Evolutionary conservation across 2,329 filamentous ascomycete genomes (phyloP).

Genomic region (Boeremia exigua): DNA sequence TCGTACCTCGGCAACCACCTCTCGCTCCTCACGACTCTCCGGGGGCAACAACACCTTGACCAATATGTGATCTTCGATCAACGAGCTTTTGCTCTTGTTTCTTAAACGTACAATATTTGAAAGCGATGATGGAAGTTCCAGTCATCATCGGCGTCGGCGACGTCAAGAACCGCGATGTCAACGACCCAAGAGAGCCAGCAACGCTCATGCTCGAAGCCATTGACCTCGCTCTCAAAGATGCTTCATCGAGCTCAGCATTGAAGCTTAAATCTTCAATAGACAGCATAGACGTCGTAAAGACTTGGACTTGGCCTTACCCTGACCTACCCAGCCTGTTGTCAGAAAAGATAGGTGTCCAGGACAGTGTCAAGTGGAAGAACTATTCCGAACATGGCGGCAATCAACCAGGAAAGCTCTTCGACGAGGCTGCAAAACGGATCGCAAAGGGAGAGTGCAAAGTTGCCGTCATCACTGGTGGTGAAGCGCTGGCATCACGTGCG

Average conservation of each 20-base stretch:
- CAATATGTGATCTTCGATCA: conserved; percentile 5
- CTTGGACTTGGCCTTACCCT: conserved; percentile 71
- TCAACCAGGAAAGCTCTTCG: conserved; percentile 66
- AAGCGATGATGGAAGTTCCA: conserved; percentile 45
- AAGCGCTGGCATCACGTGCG: conserved; percentile 67
- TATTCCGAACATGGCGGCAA: conserved; percentile 69
- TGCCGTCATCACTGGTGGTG: conserved; percentile 67
- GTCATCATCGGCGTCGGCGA: conserved; percentile 69
- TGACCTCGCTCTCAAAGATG: conserved; percentile 59
- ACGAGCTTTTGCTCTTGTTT: neutral
- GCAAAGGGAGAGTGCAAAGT: conserved; percentile 61
- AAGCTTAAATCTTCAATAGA: conserved; percentile 59
- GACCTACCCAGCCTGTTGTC: conserved; percentile 64
- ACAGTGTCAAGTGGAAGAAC: conserved; percentile 55
- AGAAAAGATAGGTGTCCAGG: conserved; percentile 55
- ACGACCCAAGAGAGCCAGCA: conserved; percentile 62
- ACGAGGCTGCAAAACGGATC: conserved; percentile 66
- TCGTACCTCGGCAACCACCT: conserved; percentile 14
- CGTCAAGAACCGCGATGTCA: conserved; percentile 62
- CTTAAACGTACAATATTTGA: neutral
- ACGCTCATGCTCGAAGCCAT: conserved; percentile 66
- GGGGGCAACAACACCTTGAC: neutral
- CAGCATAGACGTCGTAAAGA: conserved; percentile 64
- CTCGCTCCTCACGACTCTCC: conserved; percentile 18
- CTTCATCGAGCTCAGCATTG: conserved; percentile 40